Conservation (phyloP, 2,329 filamentous ascomycete species). For the Myotisia sp. region DNA sequence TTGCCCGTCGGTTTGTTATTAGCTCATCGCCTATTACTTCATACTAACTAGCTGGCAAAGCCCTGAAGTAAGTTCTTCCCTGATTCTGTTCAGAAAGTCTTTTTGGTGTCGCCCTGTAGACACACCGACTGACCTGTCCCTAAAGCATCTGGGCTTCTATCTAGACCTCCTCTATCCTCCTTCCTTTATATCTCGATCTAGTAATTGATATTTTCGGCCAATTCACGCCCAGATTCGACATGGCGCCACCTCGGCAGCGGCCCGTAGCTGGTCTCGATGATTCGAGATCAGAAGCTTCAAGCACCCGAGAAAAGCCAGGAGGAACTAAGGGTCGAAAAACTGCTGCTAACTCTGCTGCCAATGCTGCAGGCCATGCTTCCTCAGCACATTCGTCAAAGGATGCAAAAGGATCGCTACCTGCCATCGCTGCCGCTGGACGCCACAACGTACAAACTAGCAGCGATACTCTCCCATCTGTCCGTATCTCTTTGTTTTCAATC, state of each 20-base stretch:
- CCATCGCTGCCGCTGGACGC: background rate
- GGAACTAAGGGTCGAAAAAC: slow-evolving; percentile 23
- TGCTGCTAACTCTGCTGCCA: slow-evolving; percentile 16
- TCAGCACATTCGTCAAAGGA: slow-evolving; percentile 3
- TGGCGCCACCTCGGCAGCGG: slow-evolving; percentile 31
- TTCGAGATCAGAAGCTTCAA: slow-evolving; percentile 36
- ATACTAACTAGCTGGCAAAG: too few species aligned
- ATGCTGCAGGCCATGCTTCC: slow-evolving; percentile 15
- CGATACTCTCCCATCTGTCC: slow-evolving; percentile 11
- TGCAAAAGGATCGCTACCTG: background rate
- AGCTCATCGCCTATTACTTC: too few species aligned
- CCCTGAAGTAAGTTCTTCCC: too few species aligned
- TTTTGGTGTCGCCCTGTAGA: too few species aligned
- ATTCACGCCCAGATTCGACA: background rate
- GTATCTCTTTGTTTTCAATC: slow-evolving; percentile 2
- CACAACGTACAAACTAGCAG: background rate
- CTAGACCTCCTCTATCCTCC: too few species aligned
- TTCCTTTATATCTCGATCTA: too few species aligned
- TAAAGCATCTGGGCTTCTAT: too few species aligned
- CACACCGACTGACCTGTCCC: too few species aligned
- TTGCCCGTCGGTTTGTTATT: too few species aligned
- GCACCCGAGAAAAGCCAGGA: slow-evolving; percentile 25
- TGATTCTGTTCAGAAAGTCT: too few species aligned
- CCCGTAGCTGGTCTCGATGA: slow-evolving; percentile 27
- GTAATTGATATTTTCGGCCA: too few species aligned